Conservation (phyloP, 108 stramenopile genomes). For the Cyclotella baltica region DNA sequence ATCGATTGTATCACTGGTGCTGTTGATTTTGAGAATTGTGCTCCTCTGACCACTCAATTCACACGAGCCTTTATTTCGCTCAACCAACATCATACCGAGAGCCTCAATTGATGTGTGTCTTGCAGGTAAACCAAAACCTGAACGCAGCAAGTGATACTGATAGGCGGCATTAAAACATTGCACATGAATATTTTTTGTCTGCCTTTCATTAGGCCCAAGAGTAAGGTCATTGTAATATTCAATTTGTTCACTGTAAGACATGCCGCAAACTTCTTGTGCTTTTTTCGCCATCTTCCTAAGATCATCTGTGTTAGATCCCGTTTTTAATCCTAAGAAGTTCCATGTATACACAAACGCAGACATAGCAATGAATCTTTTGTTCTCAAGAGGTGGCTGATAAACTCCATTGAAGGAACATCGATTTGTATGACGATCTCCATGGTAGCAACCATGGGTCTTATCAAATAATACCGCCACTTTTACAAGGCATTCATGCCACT, state of each 20-base stretch:
- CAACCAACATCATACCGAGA: constrained; percentile 92
- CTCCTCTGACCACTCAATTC: neutral
- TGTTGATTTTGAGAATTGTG: neutral
- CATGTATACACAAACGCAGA: constrained; percentile 62
- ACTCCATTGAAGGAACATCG: constrained; percentile 63
- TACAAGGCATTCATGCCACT: constrained; percentile 47
- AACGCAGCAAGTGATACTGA: constrained; percentile 68
- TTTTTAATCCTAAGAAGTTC: constrained; percentile 69
- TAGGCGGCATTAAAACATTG: constrained; percentile 90
- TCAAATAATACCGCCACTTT: constrained; percentile 65
- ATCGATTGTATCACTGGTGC: neutral
- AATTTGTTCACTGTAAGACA: constrained; percentile 58
- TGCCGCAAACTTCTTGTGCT: constrained; percentile 64
- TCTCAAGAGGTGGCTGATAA: constrained; percentile 57
- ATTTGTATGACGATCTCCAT: constrained; percentile 26
- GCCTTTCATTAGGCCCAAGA: constrained; percentile 42
- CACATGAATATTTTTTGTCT: constrained; percentile 29
- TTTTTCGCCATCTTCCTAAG: constrained; percentile 50
- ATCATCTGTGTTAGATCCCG: constrained; percentile 60
- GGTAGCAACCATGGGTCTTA: constrained; percentile 17
- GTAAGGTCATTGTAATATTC: constrained; percentile 37
- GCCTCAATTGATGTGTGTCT: constrained; percentile 60
- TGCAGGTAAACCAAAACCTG: constrained; percentile 77
- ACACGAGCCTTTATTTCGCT: constrained; percentile 74
- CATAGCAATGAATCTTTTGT: constrained; percentile 68